Percentiles rank a stretch among this genome's conserved stretches.
phyloP scores from a whole-genome alignment of 257 asterid genomes.

The Przewalskia tangutica region DNA sequence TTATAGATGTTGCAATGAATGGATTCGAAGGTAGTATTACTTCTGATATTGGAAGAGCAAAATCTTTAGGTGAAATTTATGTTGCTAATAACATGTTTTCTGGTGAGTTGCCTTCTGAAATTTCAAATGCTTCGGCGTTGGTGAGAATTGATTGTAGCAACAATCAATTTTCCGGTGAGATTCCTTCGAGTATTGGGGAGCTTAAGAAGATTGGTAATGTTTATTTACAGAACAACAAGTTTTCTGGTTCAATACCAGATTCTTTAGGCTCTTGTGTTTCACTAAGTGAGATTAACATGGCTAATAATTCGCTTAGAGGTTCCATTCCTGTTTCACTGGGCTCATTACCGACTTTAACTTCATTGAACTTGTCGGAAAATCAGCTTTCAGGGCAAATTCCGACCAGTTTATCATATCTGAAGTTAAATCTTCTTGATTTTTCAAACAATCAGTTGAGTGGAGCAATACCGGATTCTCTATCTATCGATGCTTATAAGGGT shows the following conservation, averaged over 20 bases:
- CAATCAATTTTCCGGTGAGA: constrained; percentile 53
- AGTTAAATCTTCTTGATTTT: constrained; percentile 63
- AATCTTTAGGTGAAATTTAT: constrained; percentile 34
- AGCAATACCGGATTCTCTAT: constrained; percentile 48
- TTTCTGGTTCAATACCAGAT: constrained; percentile 58
- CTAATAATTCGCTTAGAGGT: constrained; percentile 48
- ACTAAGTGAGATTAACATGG: constrained; percentile 50
- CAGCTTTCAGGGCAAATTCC: constrained; percentile 72
- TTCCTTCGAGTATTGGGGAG: constrained; percentile 47
- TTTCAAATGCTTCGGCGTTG: constrained; percentile 37
- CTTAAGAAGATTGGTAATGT: constrained; percentile 43
- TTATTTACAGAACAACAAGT: constrained; percentile 41
- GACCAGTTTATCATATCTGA: constrained; percentile 41
- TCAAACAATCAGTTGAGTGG: constrained; percentile 58
- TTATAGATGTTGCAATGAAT: constrained; percentile 49
- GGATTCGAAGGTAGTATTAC: constrained; percentile 51
- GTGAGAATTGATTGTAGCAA: constrained; percentile 39
- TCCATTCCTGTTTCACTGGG: constrained; percentile 50
- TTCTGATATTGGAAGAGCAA: constrained; percentile 50
- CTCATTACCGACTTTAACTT: constrained; percentile 48
- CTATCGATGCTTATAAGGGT: constrained; percentile 47
- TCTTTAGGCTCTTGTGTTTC: constrained; percentile 58
- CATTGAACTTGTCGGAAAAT: constrained; percentile 60
- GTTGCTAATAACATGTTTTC: constrained; percentile 41
- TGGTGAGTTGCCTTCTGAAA: constrained; percentile 48